phyloP scores from a whole-genome alignment of 2,329 filamentous ascomycete species.

The Fusarium luffae region DNA sequence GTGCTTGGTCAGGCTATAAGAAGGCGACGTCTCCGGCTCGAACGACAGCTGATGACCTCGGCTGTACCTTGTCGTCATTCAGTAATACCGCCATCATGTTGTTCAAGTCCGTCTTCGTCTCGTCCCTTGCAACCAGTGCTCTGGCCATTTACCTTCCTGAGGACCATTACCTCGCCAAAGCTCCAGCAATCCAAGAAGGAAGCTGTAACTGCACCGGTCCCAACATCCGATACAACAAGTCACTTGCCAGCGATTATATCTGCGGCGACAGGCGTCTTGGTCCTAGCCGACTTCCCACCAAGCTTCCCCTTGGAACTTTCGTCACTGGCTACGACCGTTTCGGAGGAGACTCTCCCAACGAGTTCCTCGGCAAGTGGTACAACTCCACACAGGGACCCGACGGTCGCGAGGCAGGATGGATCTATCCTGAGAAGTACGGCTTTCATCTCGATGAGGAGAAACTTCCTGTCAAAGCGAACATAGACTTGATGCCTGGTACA shows the following conservation, averaged over 20 bases:
- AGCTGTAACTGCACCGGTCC: conserved; percentile 17
- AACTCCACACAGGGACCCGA: neutral
- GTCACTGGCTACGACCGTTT: conserved; percentile 29
- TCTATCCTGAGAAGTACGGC: conserved; percentile 38
- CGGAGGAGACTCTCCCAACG: conserved; percentile 15
- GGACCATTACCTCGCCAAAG: neutral
- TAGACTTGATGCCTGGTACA: conserved; percentile 53
- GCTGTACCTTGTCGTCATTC: fast-evolving
- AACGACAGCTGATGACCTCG: fast-evolving
- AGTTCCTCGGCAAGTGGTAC: conserved; percentile 28
- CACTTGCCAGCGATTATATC: neutral
- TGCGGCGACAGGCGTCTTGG: conserved; percentile 30
- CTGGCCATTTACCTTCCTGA: conserved; percentile 7
- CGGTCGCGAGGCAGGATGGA: conserved; percentile 5
- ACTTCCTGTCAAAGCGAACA: conserved; percentile 53
- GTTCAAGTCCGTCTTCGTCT: conserved; percentile 11
- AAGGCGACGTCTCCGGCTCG: neutral
- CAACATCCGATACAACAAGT: neutral
- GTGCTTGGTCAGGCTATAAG: neutral
- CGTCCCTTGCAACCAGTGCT: neutral
- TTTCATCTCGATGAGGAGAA: conserved; percentile 53
- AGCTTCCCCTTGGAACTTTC: conserved; percentile 23
- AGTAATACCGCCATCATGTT: neutral
- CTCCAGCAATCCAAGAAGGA: neutral
- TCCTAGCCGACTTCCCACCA: conserved; percentile 4